Percentiles rank a stretch among this genome's conserved stretches.
Conservation (phyloP, 2,329 filamentous ascomycete species). For the Phialophora macrospora region DNA sequence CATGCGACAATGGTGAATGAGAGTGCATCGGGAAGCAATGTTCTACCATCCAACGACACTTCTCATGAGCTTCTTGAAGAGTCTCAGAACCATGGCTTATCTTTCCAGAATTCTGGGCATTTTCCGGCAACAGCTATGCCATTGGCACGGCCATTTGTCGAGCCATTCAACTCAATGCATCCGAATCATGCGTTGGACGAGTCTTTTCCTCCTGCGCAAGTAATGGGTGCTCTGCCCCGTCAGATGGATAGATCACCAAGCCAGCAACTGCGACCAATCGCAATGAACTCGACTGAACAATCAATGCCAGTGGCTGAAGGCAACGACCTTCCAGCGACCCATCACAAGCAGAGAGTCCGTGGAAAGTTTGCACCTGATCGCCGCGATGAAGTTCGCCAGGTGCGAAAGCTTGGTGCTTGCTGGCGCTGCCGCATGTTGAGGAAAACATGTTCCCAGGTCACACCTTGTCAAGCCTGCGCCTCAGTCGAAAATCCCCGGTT, state of each 20-base stretch:
- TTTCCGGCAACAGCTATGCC: neutral
- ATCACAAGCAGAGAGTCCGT: slow-evolving; percentile 56
- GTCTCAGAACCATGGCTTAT: slow-evolving; percentile 8
- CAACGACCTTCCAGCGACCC: slow-evolving; percentile 49
- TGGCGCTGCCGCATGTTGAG: slow-evolving; percentile 68
- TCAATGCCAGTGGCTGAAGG: slow-evolving; percentile 34
- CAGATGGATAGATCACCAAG: neutral
- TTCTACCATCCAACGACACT: slow-evolving; percentile 10
- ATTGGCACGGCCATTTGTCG: neutral
- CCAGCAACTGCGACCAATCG: slow-evolving; percentile 48
- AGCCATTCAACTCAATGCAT: neutral
- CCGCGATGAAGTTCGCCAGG: slow-evolving; percentile 63
- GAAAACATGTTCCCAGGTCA: slow-evolving; percentile 66
- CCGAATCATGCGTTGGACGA: neutral
- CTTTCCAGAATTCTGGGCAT: neutral
- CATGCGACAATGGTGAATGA: slow-evolving; percentile 50
- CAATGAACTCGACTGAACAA: slow-evolving; percentile 50
- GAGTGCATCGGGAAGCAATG: neutral
- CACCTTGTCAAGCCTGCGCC: slow-evolving; percentile 63
- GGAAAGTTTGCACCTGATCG: slow-evolving; percentile 62
- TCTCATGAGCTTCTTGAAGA: slow-evolving; percentile 12
- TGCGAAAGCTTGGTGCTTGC: slow-evolving; percentile 65
- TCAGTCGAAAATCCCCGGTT: slow-evolving; percentile 65
- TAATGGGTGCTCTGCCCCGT: neutral
- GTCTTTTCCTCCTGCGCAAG: neutral